phyloP scores from a whole-genome alignment of 1,284 basidiomycete genomes.

The Earliella scabrosa region DNA sequence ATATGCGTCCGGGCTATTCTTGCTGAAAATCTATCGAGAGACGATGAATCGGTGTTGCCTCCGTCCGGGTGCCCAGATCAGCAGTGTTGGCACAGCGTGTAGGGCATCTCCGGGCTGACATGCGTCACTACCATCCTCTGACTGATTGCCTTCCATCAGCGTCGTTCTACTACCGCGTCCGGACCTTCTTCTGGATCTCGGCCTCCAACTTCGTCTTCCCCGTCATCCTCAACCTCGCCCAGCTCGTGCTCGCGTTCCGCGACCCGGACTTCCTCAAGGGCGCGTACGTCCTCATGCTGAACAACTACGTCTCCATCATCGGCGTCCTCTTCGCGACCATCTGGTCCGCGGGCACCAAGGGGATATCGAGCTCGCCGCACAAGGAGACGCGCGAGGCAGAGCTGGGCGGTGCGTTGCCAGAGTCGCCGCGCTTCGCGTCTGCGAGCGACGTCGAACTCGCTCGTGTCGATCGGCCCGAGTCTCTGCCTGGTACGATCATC shows the following conservation, averaged over 20 bases:
- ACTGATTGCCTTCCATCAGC: background rate
- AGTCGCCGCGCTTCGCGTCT: background rate
- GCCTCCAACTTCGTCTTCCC: conserved; percentile 37
- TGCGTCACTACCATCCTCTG: background rate
- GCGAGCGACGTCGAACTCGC: background rate
- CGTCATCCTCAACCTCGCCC: conserved; percentile 30
- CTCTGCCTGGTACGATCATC: no score
- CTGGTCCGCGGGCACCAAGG: conserved; percentile 15
- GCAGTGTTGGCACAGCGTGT: background rate
- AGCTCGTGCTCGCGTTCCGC: conserved; percentile 23
- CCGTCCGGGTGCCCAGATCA: background rate
- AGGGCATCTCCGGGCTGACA: background rate
- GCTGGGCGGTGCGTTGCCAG: background rate
- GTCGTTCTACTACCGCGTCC: background rate
- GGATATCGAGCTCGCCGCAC: background rate
- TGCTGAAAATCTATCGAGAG: background rate
- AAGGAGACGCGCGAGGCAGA: background rate
- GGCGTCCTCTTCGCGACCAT: conserved; percentile 28
- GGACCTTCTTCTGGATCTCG: conserved; percentile 35
- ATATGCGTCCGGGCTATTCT: conserved; percentile 4
- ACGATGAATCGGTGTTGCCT: background rate
- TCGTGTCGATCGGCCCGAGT: no score
- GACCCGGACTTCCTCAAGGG: conserved; percentile 11
- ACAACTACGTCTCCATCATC: conserved; percentile 23
- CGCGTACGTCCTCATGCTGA: conserved; percentile 17